phyloP scores from a whole-genome alignment of 73 alveolate species.

The Paramecium caudatum region DNA sequence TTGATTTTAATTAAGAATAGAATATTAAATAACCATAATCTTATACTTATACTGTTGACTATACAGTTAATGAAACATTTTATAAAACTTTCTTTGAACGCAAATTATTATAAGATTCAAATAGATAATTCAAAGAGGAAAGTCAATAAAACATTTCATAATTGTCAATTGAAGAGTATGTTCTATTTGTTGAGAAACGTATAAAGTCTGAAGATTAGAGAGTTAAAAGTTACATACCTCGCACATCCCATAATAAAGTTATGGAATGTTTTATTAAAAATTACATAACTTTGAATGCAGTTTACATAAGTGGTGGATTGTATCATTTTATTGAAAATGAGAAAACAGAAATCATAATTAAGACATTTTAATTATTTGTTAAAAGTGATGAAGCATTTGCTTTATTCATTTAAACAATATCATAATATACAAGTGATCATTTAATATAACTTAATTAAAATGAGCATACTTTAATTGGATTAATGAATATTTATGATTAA shows the following conservation, averaged over 20 bases:
- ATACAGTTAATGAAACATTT: background rate
- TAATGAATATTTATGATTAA: constrained; percentile 25
- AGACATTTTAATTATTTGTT: constrained; percentile 20
- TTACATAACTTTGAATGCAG: background rate
- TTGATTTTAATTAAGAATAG: constrained; percentile 4
- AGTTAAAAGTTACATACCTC: constrained; percentile 27
- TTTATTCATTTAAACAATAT: background rate
- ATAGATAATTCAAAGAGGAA: background rate
- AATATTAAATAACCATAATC: background rate
- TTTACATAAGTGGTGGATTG: background rate
- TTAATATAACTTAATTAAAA: constrained; percentile 2
- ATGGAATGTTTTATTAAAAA: constrained; percentile 7
- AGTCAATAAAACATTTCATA: background rate
- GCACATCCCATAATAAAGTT: background rate
- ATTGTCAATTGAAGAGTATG: background rate
- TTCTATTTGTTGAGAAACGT: constrained; percentile 21
- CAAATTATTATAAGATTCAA: background rate
- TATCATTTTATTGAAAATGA: constrained; percentile 51
- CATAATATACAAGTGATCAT: background rate
- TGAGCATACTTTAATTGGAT: background rate
- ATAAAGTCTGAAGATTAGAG: background rate
- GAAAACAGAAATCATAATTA: background rate
- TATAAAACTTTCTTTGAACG: constrained; percentile 17
- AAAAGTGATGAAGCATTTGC: constrained; percentile 32
- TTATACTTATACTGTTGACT: background rate